phyloP scores from a whole-genome alignment of 768 basidiomycete species.

The Tricholoma terreum region DNA sequence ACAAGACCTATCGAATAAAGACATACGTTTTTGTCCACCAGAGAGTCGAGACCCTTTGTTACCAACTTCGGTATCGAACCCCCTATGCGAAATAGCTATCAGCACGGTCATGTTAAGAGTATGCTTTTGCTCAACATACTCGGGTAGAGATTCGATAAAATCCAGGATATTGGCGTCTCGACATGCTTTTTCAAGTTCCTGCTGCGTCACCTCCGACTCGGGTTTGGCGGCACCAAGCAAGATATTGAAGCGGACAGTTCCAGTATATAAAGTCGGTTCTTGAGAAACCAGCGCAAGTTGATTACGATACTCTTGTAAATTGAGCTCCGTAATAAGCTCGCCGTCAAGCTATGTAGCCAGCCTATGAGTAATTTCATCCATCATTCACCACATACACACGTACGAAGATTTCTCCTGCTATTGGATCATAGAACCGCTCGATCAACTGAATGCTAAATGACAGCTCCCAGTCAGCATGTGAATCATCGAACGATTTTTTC shows the following conservation, averaged over 20 bases:
- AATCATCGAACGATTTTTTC: neutral
- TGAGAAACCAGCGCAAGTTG: conserved; percentile 90
- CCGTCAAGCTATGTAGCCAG: conserved; percentile 57
- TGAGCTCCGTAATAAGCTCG: conserved; percentile 69
- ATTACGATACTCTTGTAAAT: conserved; percentile 84
- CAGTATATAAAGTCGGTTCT: conserved; percentile 85
- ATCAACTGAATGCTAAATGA: conserved; percentile 65
- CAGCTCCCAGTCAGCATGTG: conserved; percentile 12
- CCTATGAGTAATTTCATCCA: too few relatives aligned
- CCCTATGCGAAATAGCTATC: conserved; percentile 38
- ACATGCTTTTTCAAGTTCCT: conserved; percentile 83
- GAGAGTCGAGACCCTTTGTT: conserved; percentile 87
- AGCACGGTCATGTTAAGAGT: neutral
- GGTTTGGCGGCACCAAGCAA: conserved; percentile 81
- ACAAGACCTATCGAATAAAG: neutral
- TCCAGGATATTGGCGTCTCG: conserved; percentile 87
- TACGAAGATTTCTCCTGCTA: conserved; percentile 67
- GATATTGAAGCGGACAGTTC: conserved; percentile 88
- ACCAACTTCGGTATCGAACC: conserved; percentile 89
- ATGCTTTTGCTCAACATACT: conserved; percentile 46
- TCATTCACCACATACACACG: conserved; percentile 16
- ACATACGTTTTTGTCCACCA: conserved; percentile 78
- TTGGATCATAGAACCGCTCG: conserved; percentile 84
- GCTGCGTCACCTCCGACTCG: conserved; percentile 72
- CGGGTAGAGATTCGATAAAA: conserved; percentile 80